Conservation (phyloP, 768 basidiomycete species). For the Leccinum disarticulatum region DNA sequence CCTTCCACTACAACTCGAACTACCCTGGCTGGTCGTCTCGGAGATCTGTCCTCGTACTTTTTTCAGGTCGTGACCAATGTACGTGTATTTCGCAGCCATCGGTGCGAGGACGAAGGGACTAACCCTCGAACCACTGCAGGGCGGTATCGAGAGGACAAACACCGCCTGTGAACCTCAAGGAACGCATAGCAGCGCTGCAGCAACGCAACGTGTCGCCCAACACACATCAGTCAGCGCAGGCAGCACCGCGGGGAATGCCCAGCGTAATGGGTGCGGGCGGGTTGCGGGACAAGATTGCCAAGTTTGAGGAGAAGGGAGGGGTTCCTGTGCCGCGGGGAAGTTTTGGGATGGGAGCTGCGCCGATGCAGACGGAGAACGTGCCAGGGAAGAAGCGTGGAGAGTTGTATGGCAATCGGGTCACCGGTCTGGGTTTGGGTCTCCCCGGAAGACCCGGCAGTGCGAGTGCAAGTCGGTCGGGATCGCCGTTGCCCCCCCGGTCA, state of each 20-base stretch:
- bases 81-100: constrained; percentile 4
- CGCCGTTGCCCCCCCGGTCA: constrained; percentile 11
- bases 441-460: background rate
- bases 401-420: constrained; percentile 74
- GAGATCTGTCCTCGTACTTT: constrained; percentile 6
- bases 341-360: constrained; percentile 66
- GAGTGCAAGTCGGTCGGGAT: constrained; percentile 10
- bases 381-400: constrained; percentile 57
- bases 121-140: constrained; percentile 21
- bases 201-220: constrained; percentile 43
- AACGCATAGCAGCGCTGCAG: constrained; percentile 80
- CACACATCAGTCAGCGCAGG: constrained; percentile 35
- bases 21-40: constrained; percentile 26
- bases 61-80: constrained; percentile 23
- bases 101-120: constrained; percentile 7
- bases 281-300: constrained; percentile 71
- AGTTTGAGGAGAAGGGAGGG: constrained; percentile 77
- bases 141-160: constrained; percentile 28
- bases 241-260: constrained; percentile 31
- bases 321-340: constrained; percentile 73
- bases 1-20: constrained; percentile 9
- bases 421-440: constrained; percentile 20
- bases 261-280: constrained; percentile 27
- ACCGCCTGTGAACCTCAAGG: constrained; percentile 60
- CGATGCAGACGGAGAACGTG: constrained; percentile 49